Percentiles rank a stretch among this genome's conserved stretches.
Evolutionary conservation across 1,284 basidiomycete species (phyloP).

Genomic region (Testicularia cyperi): DNA sequence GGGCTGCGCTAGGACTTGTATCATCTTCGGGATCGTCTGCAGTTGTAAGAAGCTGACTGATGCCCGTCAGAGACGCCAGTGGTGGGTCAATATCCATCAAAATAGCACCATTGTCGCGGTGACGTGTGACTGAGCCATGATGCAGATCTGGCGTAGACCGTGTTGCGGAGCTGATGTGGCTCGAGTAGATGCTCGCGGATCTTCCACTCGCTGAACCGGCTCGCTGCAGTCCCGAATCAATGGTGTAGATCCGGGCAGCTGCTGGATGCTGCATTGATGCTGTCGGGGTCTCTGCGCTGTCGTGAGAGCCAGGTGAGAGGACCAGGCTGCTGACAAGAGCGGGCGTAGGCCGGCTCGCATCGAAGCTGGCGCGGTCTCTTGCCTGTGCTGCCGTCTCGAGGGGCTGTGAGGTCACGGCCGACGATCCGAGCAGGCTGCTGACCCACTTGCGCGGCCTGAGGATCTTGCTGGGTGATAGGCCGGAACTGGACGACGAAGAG

Average conservation of each 20-base stretch:
- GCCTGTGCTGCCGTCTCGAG: slow-evolving; percentile 33
- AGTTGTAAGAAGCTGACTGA: neutral
- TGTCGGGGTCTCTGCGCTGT: too few species aligned
- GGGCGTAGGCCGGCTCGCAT: slow-evolving; percentile 10
- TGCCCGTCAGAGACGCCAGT: slow-evolving; percentile 13
- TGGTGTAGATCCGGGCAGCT: slow-evolving; percentile 15
- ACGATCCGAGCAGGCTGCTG: slow-evolving; percentile 21
- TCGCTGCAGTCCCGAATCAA: slow-evolving; percentile 27
- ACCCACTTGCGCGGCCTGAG: slow-evolving; percentile 34
- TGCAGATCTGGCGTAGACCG: slow-evolving; percentile 30
- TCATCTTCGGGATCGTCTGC: neutral
- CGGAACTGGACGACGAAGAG: too few species aligned
- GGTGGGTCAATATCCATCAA: slow-evolving; percentile 15
- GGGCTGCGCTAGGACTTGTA: too few species aligned
- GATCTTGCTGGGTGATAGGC: slow-evolving; percentile 13
- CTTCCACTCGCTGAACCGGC: slow-evolving; percentile 3
- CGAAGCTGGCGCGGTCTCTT: slow-evolving; percentile 8
- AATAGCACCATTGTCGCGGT: slow-evolving; percentile 25
- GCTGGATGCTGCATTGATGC: slow-evolving; percentile 1
- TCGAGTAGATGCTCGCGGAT: slow-evolving; percentile 21
- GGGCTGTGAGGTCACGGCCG: slow-evolving; percentile 8
- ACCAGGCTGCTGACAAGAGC: slow-evolving; percentile 26
- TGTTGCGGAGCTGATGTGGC: slow-evolving; percentile 32
- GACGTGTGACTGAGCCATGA: slow-evolving; percentile 15
- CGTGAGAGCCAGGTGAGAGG: slow-evolving; percentile 1